Conservation (phyloP, 345 rosid species). For the Garcia nutans region DNA sequence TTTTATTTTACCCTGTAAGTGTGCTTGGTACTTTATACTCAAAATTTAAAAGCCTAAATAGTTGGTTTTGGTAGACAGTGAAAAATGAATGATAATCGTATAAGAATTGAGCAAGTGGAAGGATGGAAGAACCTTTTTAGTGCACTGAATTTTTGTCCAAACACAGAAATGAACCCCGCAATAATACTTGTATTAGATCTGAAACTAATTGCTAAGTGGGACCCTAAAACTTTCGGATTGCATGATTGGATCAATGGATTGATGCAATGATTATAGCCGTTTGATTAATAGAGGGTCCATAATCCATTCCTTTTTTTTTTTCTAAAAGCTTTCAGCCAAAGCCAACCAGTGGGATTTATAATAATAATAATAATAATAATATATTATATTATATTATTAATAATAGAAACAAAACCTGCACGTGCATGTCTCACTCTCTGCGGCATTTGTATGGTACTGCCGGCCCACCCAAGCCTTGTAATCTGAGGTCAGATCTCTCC, state of each 20-base stretch:
- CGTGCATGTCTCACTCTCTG: constrained; percentile 17
- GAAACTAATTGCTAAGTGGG: neutral
- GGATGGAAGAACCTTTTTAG: neutral
- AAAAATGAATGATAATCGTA: neutral
- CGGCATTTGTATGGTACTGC: constrained; percentile 1
- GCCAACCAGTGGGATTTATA: no score
- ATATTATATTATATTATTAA: no score
- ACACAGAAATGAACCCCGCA: neutral
- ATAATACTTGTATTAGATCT: neutral
- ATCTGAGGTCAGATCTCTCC: neutral
- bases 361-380: no score
- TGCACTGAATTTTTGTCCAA: neutral
- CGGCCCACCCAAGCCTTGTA: constrained; percentile 1
- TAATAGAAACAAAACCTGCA: constrained; percentile 8
- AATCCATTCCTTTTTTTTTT: neutral
- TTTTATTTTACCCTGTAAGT: no score
- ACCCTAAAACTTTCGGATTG: constrained; percentile 14
- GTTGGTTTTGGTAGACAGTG: neutral
- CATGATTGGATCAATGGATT: constrained; percentile 6
- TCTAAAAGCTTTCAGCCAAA: neutral
- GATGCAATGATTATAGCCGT: constrained; percentile 35
- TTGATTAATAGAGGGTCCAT: constrained; percentile 19
- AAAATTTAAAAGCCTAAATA: no score
- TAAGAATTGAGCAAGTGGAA: neutral
- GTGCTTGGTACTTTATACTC: no score